phyloP scores from a whole-genome alignment of 1,284 basidiomycete species.

The Irpex rosettiformis region DNA sequence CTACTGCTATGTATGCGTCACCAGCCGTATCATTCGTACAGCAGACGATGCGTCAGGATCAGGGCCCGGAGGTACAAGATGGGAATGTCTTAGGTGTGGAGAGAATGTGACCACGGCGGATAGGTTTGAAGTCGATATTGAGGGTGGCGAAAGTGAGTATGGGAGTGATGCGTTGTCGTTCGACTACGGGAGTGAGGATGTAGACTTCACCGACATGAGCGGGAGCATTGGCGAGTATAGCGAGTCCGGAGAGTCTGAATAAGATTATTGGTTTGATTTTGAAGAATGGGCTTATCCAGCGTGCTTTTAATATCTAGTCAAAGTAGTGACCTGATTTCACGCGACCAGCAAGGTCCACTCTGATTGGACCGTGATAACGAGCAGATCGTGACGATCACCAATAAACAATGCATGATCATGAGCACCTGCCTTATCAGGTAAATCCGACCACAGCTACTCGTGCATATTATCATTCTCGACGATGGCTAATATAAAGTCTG shows the following conservation, averaged over 20 bases:
- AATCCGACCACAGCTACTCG: not conserved
- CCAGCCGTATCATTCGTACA: conserved; percentile 72
- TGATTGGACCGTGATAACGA: not conserved
- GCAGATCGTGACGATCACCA: not conserved
- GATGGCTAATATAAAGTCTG: not conserved
- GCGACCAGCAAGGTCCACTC: not conserved
- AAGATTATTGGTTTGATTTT: conserved; percentile 1
- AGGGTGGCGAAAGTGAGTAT: conserved; percentile 26
- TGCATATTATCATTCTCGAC: not conserved
- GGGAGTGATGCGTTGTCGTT: conserved; percentile 25
- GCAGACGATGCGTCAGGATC: conserved; percentile 59
- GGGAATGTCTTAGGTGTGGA: conserved; percentile 82
- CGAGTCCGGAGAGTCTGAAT: conserved; percentile 36
- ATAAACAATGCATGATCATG: not conserved
- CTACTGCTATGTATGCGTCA: conserved; percentile 88
- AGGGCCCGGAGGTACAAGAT: conserved; percentile 39
- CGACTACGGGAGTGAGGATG: conserved; percentile 28
- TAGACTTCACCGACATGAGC: conserved; percentile 29
- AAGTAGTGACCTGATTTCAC: not conserved
- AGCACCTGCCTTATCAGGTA: not conserved
- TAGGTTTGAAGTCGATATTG: conserved; percentile 38
- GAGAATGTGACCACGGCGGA: conserved; percentile 56
- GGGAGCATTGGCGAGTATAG: conserved; percentile 39
- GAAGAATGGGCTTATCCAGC: not conserved
- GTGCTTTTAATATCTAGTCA: too few relatives aligned